Conservation (phyloP, 2,329 filamentous ascomycete species). For the Ploettnerulaceae sp. region DNA sequence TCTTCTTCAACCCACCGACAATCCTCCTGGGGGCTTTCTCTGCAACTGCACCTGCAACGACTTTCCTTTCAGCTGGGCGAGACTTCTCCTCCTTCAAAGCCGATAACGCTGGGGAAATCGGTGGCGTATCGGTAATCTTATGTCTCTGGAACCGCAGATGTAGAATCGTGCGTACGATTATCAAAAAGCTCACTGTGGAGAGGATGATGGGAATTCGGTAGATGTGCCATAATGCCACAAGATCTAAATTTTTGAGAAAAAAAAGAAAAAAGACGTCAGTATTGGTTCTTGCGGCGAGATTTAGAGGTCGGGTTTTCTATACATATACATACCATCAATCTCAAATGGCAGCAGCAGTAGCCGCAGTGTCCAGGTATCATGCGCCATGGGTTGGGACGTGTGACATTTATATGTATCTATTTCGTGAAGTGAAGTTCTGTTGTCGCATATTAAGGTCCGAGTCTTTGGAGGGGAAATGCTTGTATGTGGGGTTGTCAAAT, state of each 20-base stretch:
- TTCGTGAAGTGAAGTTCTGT: not conserved
- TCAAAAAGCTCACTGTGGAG: slow-evolving; percentile 35
- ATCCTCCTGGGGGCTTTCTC: slow-evolving; percentile 37
- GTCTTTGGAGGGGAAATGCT: slow-evolving; percentile 13
- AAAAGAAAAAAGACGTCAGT: too few relatives aligned
- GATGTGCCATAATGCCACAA: slow-evolving; percentile 40
- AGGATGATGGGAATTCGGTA: slow-evolving; percentile 43
- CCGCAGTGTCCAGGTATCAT: slow-evolving; percentile 18
- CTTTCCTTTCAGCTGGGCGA: slow-evolving; percentile 21
- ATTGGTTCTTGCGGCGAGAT: too few relatives aligned
- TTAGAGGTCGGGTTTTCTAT: too few relatives aligned
- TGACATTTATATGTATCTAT: too few relatives aligned
- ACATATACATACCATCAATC: slow-evolving; percentile 16
- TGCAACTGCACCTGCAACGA: slow-evolving; percentile 6
- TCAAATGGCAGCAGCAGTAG: slow-evolving; percentile 19
- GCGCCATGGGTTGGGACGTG: slow-evolving; percentile 14
- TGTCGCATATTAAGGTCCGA: too few relatives aligned
- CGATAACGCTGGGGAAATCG: slow-evolving; percentile 21
- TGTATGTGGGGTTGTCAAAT: too few relatives aligned
- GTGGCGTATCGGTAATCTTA: slow-evolving; percentile 31
- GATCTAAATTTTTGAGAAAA: too few relatives aligned
- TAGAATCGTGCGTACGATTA: slow-evolving; percentile 34
- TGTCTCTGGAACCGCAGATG: slow-evolving; percentile 32
- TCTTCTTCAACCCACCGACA: slow-evolving; percentile 31
- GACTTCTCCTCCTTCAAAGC: slow-evolving; percentile 27